Conservation (phyloP, 805 yeast genomes). For the Candida khao-thaluensis region DNA sequence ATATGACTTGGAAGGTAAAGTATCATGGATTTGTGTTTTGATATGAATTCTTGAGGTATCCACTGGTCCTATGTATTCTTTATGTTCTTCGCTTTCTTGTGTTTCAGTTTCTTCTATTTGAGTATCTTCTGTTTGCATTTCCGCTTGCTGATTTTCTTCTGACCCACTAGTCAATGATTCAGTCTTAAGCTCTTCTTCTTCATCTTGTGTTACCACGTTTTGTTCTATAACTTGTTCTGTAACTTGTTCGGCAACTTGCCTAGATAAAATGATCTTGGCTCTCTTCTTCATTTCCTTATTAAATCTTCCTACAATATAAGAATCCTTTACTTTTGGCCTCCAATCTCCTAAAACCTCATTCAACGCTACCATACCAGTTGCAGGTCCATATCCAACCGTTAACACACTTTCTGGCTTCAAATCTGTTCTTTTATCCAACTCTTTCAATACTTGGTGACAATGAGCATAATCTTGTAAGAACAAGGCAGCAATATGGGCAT, state of each 20-base stretch:
- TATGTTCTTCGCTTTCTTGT: not conserved
- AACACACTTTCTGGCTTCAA: conserved; percentile 69
- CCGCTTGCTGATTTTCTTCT: not conserved
- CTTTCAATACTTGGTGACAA: conserved; percentile 60
- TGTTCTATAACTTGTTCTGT: not conserved
- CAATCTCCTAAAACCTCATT: conserved; percentile 78
- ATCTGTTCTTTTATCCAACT: conserved; percentile 56
- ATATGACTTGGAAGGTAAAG: conserved; percentile 56
- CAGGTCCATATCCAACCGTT: conserved; percentile 89
- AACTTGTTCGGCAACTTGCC: conserved; percentile 53
- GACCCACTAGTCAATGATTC: no score
- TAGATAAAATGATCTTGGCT: conserved; percentile 71
- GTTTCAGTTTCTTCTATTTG: conserved; percentile 7
- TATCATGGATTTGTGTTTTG: conserved; percentile 54
- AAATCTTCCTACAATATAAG: conserved; percentile 64
- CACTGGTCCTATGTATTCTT: conserved; percentile 44
- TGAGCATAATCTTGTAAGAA: conserved; percentile 82
- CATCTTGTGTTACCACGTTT: not conserved
- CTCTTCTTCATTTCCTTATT: conserved; percentile 68
- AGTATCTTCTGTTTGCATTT: not conserved
- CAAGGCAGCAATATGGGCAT: conserved; percentile 75
- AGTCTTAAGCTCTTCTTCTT: not conserved
- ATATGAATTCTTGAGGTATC: conserved; percentile 55
- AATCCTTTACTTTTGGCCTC: conserved; percentile 62
- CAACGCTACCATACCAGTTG: conserved; percentile 84